These are phyloP conservation scores for Ophiosphaerella narmari DNA, from an alignment of 2,329 filamentous ascomycete genomes.

Conservation along the genomic window DNA sequence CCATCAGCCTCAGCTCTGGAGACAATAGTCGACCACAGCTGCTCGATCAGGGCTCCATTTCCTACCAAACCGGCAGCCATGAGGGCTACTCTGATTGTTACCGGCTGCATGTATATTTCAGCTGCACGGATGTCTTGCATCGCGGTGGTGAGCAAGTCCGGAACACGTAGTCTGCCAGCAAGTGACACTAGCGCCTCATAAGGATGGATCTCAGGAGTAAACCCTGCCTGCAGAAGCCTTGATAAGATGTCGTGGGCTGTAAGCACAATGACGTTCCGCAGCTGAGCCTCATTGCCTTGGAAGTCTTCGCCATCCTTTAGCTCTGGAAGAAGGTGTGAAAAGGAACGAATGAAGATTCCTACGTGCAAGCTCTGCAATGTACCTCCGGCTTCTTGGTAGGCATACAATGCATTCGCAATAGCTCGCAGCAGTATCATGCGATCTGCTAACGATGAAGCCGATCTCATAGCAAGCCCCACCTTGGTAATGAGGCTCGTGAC, in stretches of 20 bases:
- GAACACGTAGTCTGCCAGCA: conserved; percentile 32
- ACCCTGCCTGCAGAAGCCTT: conserved; percentile 33
- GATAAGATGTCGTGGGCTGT: conserved; percentile 31
- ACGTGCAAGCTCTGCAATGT: conserved; percentile 43
- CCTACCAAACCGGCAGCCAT: conserved; percentile 34
- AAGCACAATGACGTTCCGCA: conserved; percentile 29
- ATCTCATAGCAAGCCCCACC: conserved; percentile 31
- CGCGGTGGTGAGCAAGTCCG: conserved; percentile 27
- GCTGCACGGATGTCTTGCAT: conserved; percentile 30
- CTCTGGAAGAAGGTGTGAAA: conserved; percentile 35
- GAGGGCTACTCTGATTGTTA: conserved; percentile 30
- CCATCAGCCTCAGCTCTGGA: conserved; percentile 26
- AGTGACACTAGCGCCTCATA: conserved; percentile 38
- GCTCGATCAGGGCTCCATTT: conserved; percentile 29
- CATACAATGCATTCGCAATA: conserved; percentile 50
- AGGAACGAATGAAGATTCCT: conserved; percentile 43
- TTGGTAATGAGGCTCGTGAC: conserved; percentile 42
- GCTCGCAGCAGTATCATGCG: conserved; percentile 38
- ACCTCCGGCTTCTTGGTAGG: conserved; percentile 48
- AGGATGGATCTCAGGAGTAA: conserved; percentile 20
- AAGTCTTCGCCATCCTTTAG: conserved; percentile 20
- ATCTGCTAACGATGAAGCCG: conserved; percentile 19
- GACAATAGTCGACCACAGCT: conserved; percentile 37
- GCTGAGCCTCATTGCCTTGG: conserved; percentile 15
- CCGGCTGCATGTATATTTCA: conserved; percentile 20